A percentile compares a stretch with the other conserved stretches of the same genome.
Conservation (phyloP, 225 moss, liverwort and hornwort genomes). For the Anthoceros angustus region DNA sequence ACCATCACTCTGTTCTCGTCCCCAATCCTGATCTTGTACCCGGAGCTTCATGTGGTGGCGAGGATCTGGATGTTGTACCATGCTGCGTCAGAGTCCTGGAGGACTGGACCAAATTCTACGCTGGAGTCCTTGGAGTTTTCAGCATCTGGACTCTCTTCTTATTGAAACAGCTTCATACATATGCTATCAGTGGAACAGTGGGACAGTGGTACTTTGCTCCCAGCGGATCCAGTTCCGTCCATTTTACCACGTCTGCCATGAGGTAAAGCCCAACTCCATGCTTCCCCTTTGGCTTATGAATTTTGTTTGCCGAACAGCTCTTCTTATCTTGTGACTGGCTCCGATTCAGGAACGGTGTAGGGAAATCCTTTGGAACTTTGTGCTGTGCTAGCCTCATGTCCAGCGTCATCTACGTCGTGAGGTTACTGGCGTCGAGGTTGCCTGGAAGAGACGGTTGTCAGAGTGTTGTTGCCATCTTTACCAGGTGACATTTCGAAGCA, state of each 20-base stretch:
- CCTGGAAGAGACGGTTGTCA: background rate
- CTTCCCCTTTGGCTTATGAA: background rate
- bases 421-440: background rate
- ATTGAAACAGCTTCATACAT: background rate
- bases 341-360: background rate
- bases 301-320: background rate
- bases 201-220: constrained; percentile 3
- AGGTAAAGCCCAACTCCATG: background rate
- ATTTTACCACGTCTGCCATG: background rate
- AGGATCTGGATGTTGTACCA: background rate
- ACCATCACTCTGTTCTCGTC: constrained; percentile 3
- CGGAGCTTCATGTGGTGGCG: background rate
- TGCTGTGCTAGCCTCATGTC: background rate
- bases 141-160: background rate
- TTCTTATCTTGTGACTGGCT: background rate
- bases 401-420: background rate
- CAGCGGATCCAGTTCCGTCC: background rate
- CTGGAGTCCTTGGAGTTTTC: background rate
- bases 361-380: background rate
- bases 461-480: background rate
- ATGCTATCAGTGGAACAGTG: background rate
- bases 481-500: background rate
- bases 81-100: constrained; percentile 1
- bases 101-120: constrained; percentile 5
- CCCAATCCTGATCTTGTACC: background rate